Base-by-base conservation (phyloP, 768 basidiomycete genomes). In the Suillus hirtellus region DNA sequence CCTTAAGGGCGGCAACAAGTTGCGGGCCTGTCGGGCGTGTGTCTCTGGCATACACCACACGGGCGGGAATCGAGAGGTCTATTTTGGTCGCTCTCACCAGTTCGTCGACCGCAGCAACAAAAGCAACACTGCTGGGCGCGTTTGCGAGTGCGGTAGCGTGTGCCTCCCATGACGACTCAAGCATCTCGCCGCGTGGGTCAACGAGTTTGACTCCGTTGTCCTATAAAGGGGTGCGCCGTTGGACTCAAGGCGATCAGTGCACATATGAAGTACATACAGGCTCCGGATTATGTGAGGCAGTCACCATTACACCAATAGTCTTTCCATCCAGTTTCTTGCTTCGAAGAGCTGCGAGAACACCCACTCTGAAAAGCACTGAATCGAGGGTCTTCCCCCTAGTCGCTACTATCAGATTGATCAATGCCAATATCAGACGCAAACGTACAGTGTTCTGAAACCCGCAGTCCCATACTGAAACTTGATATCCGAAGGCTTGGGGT, bases 221-320 rank as follows among this genome's bases (percentile, higher is more conserved):
- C 95, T 97, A 71, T 9, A 62, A 27, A 65, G 64, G 55, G 60
- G 21, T 46, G 38, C 63, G 24, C 40, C 49, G 61, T 63, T 55
- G 44, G 12, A 34, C 47, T 44, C 17, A 21, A 46, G 62, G 14
- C 35, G 44, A 34, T 31, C 38, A 37, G 60, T 58, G 56, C 47
- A 60, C 3, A 35, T 2, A 59, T 55, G 65, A 43, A 50, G 59
- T n/a, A 71, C 84, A 67, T 70, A 95, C 96, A 72, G 86, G 84
- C 73, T 96, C 96, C n/a, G 97, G 96, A 74, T 99, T 99, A 77
- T 99, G 97, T n/a, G 95, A 96, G 2, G 97, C 97, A 43, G 97
- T 99, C 73, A 99, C 89, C 97, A 99, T 99, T 24, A 99, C 93
- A 17, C 97, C 97, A 69, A 99, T 91, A 31, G 89, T 89, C 73